phyloP scores from a whole-genome alignment of 1,284 basidiomycete species.

The Baeospora myosura region DNA sequence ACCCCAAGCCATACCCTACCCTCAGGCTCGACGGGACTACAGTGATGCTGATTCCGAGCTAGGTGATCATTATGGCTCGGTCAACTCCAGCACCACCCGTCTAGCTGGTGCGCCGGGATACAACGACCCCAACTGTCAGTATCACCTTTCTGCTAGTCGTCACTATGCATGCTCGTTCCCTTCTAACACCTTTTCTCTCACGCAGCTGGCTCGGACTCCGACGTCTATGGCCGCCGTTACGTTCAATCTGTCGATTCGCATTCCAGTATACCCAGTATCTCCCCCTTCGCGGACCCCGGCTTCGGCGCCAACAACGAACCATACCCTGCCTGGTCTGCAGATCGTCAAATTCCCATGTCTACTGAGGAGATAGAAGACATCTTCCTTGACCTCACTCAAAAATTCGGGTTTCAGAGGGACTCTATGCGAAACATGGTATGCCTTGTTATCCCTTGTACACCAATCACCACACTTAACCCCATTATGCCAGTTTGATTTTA shows the following conservation, averaged over 20 bases:
- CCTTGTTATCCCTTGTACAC: conserved; percentile 14
- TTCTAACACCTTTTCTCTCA: conserved; percentile 6
- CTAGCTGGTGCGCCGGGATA: conserved; percentile 43
- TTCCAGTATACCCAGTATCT: conserved; percentile 46
- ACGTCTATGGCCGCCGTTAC: conserved; percentile 40
- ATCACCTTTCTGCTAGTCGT: conserved; percentile 20
- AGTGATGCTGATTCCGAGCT: conserved; percentile 42
- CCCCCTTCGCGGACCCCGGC: conserved; percentile 54
- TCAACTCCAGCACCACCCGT: conserved; percentile 50
- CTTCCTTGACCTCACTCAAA: conserved; percentile 96
- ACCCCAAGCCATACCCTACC: conserved; percentile 19
- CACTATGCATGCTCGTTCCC: background rate
- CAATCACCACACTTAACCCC: conserved; percentile 4
- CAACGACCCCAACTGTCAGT: conserved; percentile 34
- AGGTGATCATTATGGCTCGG: conserved; percentile 44
- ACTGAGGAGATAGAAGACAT: conserved; percentile 99
- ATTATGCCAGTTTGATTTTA: conserved; percentile 78
- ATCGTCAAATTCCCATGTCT: conserved; percentile 92
- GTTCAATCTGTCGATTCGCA: conserved; percentile 51
- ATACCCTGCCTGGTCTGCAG: conserved; percentile 92
- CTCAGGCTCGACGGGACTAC: conserved; percentile 32
- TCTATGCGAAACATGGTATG: conserved; percentile 85
- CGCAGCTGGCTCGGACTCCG: conserved; percentile 32
- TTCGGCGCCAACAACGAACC: conserved; percentile 59
- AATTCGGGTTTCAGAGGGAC: conserved; percentile 97